phyloP scores from a whole-genome alignment of 2,329 filamentous ascomycete species.

The Aspergillus quadricinctus region DNA sequence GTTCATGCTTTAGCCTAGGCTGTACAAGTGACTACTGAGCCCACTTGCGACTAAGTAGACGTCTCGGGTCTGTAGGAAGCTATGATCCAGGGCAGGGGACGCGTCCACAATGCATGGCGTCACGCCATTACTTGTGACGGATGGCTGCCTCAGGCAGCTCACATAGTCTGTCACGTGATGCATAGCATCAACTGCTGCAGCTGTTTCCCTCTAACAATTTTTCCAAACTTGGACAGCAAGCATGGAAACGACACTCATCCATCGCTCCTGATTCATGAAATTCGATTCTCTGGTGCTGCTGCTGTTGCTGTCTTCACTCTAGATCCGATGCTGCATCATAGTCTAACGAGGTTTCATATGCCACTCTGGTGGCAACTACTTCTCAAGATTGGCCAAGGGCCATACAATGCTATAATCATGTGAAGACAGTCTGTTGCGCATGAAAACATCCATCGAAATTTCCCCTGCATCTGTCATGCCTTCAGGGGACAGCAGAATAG shows the following conservation, averaged over 20 bases:
- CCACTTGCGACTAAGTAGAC: too few relatives aligned
- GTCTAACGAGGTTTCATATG: not conserved
- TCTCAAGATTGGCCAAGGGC: not conserved
- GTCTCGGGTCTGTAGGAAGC: too few relatives aligned
- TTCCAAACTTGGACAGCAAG: not conserved
- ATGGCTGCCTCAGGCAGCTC: too few relatives aligned
- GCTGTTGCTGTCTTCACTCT: not conserved
- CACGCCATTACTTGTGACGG: too few relatives aligned
- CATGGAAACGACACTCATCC: not conserved
- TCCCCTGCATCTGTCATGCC: conserved; percentile 20
- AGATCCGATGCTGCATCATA: not conserved
- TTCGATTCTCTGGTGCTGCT: too few relatives aligned
- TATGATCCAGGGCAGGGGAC: too few relatives aligned
- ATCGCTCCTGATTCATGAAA: not conserved
- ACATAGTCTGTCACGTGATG: not conserved
- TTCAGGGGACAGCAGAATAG: conserved; percentile 46
- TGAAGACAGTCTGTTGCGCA: not conserved
- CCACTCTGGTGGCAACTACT: not conserved
- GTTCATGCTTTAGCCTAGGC: too few relatives aligned
- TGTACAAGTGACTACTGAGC: too few relatives aligned
- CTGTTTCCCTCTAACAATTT: not conserved
- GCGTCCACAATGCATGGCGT: too few relatives aligned
- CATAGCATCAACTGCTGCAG: not conserved
- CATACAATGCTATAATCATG: not conserved
- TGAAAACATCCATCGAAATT: not conserved